These are phyloP conservation scores for Aspergillus pseudonomiae DNA, from an alignment of 2,329 filamentous ascomycete genomes.

Conservation along the genomic window DNA sequence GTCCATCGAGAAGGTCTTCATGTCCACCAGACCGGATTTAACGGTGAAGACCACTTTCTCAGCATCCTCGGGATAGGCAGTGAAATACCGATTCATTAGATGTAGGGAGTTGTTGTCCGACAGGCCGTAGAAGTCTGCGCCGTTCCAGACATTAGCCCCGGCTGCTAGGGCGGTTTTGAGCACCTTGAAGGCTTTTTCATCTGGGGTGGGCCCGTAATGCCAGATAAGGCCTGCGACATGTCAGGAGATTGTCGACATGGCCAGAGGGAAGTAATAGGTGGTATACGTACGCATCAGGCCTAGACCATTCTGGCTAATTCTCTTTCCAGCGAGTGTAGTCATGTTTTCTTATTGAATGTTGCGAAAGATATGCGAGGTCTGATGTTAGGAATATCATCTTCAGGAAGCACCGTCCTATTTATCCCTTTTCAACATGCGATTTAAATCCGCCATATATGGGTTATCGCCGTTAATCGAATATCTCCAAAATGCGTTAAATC, in stretches of 20 bases:
- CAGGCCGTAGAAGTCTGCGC: slow-evolving; percentile 38
- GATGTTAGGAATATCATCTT: no score
- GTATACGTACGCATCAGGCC: slow-evolving; percentile 31
- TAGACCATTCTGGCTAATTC: slow-evolving; percentile 26
- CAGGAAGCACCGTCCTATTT: no score
- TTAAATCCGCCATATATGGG: no score
- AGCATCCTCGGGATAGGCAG: slow-evolving; percentile 31
- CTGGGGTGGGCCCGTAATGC: not conserved
- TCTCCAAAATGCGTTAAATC: no score
- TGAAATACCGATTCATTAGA: slow-evolving; percentile 31
- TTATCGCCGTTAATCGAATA: no score
- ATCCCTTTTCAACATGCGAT: no score
- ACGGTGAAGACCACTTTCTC: slow-evolving; percentile 27
- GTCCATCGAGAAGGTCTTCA: not conserved
- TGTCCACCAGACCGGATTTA: not conserved
- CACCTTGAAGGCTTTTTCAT: slow-evolving; percentile 42
- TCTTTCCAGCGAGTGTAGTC: slow-evolving; percentile 24
- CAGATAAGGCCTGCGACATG: not conserved
- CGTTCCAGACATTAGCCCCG: slow-evolving; percentile 31
- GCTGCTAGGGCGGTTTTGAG: slow-evolving; percentile 35
- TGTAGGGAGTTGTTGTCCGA: slow-evolving; percentile 31
- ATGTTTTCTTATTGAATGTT: not conserved
- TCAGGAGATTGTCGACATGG: not conserved
- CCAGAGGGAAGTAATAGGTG: not conserved
- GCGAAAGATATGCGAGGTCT: no score